Base-by-base conservation (phyloP, 192 early-diverging fungal genomes). In the Gaertneriomyces semiglobifer region DNA sequence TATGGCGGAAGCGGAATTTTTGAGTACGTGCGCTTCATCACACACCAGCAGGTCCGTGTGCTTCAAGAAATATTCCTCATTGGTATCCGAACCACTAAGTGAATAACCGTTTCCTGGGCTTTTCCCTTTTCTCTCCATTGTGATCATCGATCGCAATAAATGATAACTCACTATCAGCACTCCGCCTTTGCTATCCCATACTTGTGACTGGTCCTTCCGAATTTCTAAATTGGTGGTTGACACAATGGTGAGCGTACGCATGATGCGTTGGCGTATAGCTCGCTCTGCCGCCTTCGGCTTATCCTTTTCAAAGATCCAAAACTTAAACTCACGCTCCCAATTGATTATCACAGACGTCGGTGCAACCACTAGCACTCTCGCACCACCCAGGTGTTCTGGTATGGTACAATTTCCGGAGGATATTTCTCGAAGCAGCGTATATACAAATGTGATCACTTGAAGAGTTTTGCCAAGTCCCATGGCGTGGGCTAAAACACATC, bases 391-490 rank as follows among this genome's bases (percentile, higher is more conserved):
- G 52, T 81, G 75, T n/a, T 74, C 72, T 7, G 86, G 80, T 25
- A 87, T 75, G 48, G 79, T 76, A 39, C 77, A 69, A 59, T 85
- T 87, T 1, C 74, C 69, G 4, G 54, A 55, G 0, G 68, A 62
- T n/a, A 90, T 79, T 59, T 90, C 86, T 9, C 76, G 71, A 14
- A 88, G 69, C 42, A 93, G 62, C 1, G 88, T 90, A 56, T 83
- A 87, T 4, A 94, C 39, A 48, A 93, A 86, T 0, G 83, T 66
- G 62, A 95, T 84, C 8, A 83, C 79, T 66, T 93, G 90, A 11
- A 93, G 73, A 0, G 92, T 93, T 72, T 93, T 92, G 57, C 90
- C 92, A 19, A 95, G 75, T 0, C 93, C 92, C 92, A 94, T 93
- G 8, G 83, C 79, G 72, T 93, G 93, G 0, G 90, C 89, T 43